Evolutionary conservation across 768 basidiomycete genomes (phyloP).

Genomic region (Tulasnella sp.): DNA sequence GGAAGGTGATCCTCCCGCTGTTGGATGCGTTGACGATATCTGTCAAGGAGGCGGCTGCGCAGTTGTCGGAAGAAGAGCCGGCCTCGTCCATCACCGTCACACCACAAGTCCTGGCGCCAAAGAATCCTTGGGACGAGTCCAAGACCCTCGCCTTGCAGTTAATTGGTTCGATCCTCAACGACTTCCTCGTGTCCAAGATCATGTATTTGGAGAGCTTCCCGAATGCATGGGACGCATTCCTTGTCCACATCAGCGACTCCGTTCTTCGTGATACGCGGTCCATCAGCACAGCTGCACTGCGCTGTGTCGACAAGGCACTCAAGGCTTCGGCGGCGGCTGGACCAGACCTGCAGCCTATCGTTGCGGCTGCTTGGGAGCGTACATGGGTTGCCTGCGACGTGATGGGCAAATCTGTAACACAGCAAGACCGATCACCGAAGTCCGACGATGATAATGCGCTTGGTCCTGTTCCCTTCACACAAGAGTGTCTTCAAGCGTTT

Average conservation of each 20-base stretch:
- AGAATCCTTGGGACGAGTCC: constrained; percentile 71
- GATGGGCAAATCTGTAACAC: constrained; percentile 42
- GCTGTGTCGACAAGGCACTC: constrained; percentile 69
- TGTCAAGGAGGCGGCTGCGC: constrained; percentile 32
- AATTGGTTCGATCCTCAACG: constrained; percentile 68
- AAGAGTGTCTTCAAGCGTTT: constrained; percentile 75
- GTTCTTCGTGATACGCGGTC: constrained; percentile 54
- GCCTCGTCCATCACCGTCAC: background rate
- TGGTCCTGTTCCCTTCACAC: constrained; percentile 44
- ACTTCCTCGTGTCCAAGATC: constrained; percentile 64
- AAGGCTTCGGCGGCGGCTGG: constrained; percentile 36
- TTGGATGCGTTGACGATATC: constrained; percentile 54
- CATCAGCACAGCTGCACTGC: constrained; percentile 73
- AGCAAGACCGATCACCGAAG: background rate
- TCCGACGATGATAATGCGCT: constrained; percentile 1
- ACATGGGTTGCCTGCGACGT: constrained; percentile 60
- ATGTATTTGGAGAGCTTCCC: constrained; percentile 57
- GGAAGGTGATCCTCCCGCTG: constrained; percentile 81
- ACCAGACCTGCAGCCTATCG: constrained; percentile 27
- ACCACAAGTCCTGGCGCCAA: background rate
- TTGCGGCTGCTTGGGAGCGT: constrained; percentile 39
- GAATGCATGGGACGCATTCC: constrained; percentile 62
- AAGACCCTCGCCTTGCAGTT: constrained; percentile 77
- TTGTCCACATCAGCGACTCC: constrained; percentile 55
- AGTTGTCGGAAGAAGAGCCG: background rate